Conservation (phyloP, 2,329 filamentous ascomycete genomes). For the Penicillium sp. region DNA sequence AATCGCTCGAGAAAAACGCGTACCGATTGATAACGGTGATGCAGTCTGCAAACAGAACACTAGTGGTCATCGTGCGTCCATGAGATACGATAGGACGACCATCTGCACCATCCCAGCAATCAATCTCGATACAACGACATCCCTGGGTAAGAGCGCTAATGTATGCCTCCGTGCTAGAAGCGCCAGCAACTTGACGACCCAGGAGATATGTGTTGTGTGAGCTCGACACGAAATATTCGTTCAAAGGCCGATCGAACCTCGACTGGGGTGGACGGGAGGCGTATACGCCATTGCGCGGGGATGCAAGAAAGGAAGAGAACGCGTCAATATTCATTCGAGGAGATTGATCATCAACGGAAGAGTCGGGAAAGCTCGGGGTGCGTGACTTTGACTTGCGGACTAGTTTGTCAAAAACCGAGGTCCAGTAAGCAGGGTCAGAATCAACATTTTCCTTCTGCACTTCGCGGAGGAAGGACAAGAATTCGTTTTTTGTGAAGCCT, state of each 20-base stretch:
- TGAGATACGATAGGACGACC: slow-evolving; percentile 90
- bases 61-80: slow-evolving; percentile 84
- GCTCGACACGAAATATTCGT: slow-evolving; percentile 97
- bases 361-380: slow-evolving; percentile 51
- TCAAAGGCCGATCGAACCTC: slow-evolving; percentile 79
- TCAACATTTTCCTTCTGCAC: slow-evolving; percentile 78
- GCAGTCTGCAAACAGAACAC: slow-evolving; percentile 87
- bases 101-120: slow-evolving; percentile 95
- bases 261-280: slow-evolving; percentile 64
- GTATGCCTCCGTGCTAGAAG: slow-evolving; percentile 94
- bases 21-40: slow-evolving; percentile 94
- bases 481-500: slow-evolving; percentile 74
- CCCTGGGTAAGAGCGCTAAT: slow-evolving; percentile 85
- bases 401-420: slow-evolving; percentile 72
- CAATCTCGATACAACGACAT: slow-evolving; percentile 94
- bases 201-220: slow-evolving; percentile 98
- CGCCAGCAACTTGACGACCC: slow-evolving; percentile 85
- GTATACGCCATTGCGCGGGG: slow-evolving; percentile 72
- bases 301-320: slow-evolving; percentile 78
- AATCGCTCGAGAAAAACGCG: slow-evolving; percentile 84
- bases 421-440: slow-evolving; percentile 69
- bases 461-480: slow-evolving; percentile 74
- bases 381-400: slow-evolving; percentile 63
- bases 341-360: slow-evolving; percentile 47
- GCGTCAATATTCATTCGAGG: slow-evolving; percentile 75